Base-by-base conservation (phyloP, 2,329 filamentous ascomycete genomes). In the Cercospora nicotianae region DNA sequence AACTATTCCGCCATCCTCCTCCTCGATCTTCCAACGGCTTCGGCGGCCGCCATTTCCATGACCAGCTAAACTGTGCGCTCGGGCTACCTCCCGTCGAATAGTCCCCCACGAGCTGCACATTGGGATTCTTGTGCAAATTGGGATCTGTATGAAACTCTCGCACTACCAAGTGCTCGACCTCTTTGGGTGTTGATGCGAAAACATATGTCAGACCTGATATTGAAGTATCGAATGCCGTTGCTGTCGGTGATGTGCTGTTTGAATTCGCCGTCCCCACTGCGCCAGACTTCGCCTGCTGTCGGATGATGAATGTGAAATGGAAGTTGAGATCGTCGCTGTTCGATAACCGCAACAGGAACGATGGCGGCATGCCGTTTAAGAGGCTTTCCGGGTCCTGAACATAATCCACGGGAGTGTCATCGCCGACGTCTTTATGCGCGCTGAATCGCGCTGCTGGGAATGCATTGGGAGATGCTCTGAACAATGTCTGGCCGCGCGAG, bases 81-180 rank as follows among this genome's bases (percentile, higher is more conserved):
- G 90, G 84, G 75, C 85, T 92, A n/a, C 94, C 94, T 33, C 86
- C 89, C 0, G 95, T 99, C 2, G 87, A 86, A 77, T 91, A 97
- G 78, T 97, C 93, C 3, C 95, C 95, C n/a, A 99, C 90, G 55
- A 98, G 85, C 76, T 96, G 91, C 45, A 99, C 95, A 77, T 98
- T 98, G 64, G 93, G 87, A 77, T 97, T 98, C 79, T 96, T 98
- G 83, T 99, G 95, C 65, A 99, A 84, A 77, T 99, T 99, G 0
- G 95, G 95, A 77, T 99, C 93, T 72, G 94, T 93, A 74, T 98
- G 93, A 75, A 99, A 98, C 79, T 99, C 95, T 74, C 94, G 87
- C 16, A 94, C 98, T 59, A 98, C 90, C 58, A 99, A 83, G 73
- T 95, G 97, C 77, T 98, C 95, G 64, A 99, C 87, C 75, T 99